A percentile compares a stretch with the other conserved stretches of the same genome.
phyloP scores from a whole-genome alignment of 2,329 filamentous ascomycete species.

The Colletotrichum liriopes region DNA sequence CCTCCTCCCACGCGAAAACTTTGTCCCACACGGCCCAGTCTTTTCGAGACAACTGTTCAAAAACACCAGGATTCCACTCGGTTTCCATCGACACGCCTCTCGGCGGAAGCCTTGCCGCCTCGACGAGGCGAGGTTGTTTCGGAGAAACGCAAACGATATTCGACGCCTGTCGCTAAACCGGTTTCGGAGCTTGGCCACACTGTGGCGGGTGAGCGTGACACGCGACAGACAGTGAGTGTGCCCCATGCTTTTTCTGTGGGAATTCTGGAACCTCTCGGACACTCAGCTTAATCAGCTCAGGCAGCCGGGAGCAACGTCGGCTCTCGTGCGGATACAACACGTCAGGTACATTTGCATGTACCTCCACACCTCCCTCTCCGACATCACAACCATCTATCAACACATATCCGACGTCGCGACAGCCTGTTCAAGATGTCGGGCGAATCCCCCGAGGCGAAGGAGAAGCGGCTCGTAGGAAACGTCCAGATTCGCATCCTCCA shows the following conservation, averaged over 20 bases:
- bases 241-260: slow-evolving; percentile 15
- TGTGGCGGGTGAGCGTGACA: slow-evolving; percentile 12
- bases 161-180: slow-evolving; percentile 28
- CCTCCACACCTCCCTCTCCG: slow-evolving; percentile 24
- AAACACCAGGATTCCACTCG: neutral
- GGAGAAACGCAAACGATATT: slow-evolving; percentile 9
- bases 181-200: slow-evolving; percentile 34
- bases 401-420: slow-evolving; percentile 13
- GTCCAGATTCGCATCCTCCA: slow-evolving; percentile 86
- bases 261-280: slow-evolving; percentile 33
- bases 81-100: neutral
- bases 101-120: neutral
- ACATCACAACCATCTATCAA: slow-evolving; percentile 14
- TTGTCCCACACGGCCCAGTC: neutral
- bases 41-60: neutral
- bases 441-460: slow-evolving; percentile 41
- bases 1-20: neutral
- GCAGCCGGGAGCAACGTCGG: slow-evolving; percentile 41
- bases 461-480: slow-evolving; percentile 82
- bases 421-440: slow-evolving; percentile 34
- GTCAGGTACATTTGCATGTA: slow-evolving; percentile 31
- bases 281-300: slow-evolving; percentile 37
- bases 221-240: neutral
- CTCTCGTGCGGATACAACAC: slow-evolving; percentile 15
- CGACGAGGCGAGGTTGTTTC: slow-evolving; percentile 6